phyloP scores from a whole-genome alignment of 495 filamentous ascomycete species.

The Thozetella sp. region DNA sequence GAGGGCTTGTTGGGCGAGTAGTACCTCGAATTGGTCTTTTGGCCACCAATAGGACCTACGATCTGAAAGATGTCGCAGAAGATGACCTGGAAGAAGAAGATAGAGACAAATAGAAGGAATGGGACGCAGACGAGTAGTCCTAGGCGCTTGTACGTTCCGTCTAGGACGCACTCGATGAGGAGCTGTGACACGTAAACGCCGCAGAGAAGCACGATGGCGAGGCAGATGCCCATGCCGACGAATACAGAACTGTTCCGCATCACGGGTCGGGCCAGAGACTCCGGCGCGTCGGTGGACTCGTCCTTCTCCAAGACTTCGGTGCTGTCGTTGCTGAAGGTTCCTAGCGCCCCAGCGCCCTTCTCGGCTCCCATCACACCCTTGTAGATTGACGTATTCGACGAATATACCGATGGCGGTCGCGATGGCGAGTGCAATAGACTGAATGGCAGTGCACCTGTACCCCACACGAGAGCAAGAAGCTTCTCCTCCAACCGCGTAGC shows the following conservation, averaged over 20 bases:
- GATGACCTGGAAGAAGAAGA: slow-evolving; percentile 72
- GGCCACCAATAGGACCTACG: slow-evolving; percentile 66
- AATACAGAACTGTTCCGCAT: slow-evolving; percentile 64
- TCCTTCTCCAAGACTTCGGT: slow-evolving; percentile 55
- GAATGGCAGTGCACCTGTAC: slow-evolving; percentile 11
- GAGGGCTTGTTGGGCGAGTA: slow-evolving; percentile 66
- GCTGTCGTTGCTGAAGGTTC: slow-evolving; percentile 15
- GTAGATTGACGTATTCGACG: slow-evolving; percentile 37
- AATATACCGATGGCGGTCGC: slow-evolving; percentile 4
- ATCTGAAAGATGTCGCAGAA: slow-evolving; percentile 69
- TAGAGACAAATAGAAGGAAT: slow-evolving; percentile 70
- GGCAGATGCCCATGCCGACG: slow-evolving; percentile 58
- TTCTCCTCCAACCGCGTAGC: slow-evolving; percentile 65
- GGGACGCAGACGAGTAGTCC: slow-evolving; percentile 60
- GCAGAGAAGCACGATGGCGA: slow-evolving; percentile 62
- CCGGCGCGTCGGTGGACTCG: slow-evolving; percentile 61
- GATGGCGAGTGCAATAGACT: slow-evolving; percentile 1
- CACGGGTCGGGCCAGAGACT: slow-evolving; percentile 59
- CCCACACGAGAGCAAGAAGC: slow-evolving; percentile 67
- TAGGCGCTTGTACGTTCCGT: slow-evolving; percentile 56
- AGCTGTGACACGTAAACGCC: slow-evolving; percentile 61
- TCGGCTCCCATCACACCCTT: slow-evolving; percentile 46
- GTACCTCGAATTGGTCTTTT: slow-evolving; percentile 68
- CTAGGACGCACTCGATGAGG: slow-evolving; percentile 61
- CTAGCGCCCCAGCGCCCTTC: slow-evolving; percentile 22